phyloP scores from a whole-genome alignment of 441 rosid species.

The Arabidopsis lyrata region DNA sequence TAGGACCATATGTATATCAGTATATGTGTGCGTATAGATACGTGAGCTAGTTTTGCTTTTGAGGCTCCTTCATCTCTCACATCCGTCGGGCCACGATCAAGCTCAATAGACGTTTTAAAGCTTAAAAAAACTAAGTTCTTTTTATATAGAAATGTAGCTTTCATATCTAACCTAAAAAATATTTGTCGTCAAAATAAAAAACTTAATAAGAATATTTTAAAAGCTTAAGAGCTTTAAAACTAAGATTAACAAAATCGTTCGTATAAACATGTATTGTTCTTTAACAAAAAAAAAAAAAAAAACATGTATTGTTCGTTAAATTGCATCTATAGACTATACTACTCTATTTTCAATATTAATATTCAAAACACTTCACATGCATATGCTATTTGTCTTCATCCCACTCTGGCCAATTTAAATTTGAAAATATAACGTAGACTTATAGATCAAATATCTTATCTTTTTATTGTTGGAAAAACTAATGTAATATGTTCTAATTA shows the following conservation, averaged over 20 bases:
- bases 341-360: background rate
- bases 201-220: background rate
- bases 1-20: constrained; percentile 11
- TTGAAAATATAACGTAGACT: background rate
- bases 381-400: constrained; percentile 26
- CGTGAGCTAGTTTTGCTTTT: constrained; percentile 25
- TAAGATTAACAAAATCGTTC: background rate
- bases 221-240: background rate
- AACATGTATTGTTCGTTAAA: background rate
- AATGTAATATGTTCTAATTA: background rate
- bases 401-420: background rate
- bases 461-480: background rate
- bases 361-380: constrained; percentile 32
- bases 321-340: constrained; percentile 12
- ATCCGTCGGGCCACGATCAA: constrained; percentile 29
- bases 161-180: constrained; percentile 28
- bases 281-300: too few relatives aligned
- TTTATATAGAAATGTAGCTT: constrained; percentile 14
- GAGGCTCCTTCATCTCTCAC: constrained; percentile 16
- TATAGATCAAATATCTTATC: constrained; percentile 4
- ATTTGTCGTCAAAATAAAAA: constrained; percentile 13
- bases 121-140: background rate
- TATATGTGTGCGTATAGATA: constrained; percentile 34
- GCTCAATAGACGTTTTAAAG: constrained; percentile 25
- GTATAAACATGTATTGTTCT: background rate